Conservation (phyloP, 148 eudicot genomes). For the Agrostemma githago region DNA sequence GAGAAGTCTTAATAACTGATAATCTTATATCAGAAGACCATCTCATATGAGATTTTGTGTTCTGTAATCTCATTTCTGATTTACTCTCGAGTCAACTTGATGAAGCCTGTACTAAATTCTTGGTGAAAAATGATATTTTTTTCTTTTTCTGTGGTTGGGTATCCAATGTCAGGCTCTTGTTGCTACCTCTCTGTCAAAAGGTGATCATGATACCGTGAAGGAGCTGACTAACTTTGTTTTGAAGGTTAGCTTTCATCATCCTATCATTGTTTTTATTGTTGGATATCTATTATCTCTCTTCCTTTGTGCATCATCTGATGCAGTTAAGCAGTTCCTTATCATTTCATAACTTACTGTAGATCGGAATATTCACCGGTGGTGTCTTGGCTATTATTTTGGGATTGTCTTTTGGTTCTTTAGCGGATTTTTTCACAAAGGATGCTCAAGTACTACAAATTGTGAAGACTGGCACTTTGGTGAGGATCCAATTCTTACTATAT, state of each 20-base stretch:
- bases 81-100: neutral
- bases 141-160: neutral
- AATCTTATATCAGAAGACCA: neutral
- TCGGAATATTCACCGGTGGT: slow-evolving; percentile 60
- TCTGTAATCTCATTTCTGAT: neutral
- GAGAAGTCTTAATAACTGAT: neutral
- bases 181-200: slow-evolving; percentile 68
- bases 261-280: neutral
- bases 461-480: slow-evolving; percentile 72
- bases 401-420: slow-evolving; percentile 56
- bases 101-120: neutral
- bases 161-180: slow-evolving; percentile 56
- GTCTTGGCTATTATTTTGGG: slow-evolving; percentile 67
- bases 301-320: neutral
- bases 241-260: slow-evolving; percentile 40
- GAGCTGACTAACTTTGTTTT: slow-evolving; percentile 62
- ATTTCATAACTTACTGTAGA: slow-evolving; percentile 36
- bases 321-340: neutral
- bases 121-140: neutral
- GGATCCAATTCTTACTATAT: neutral
- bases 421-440: slow-evolving; percentile 72
- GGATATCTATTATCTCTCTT: neutral
- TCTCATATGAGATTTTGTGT: neutral
- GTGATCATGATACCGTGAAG: slow-evolving; percentile 57
- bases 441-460: slow-evolving; percentile 54